Evolutionary conservation across 2,329 filamentous ascomycete species (phyloP).

Genomic region (Karstenula rhodostoma): DNA sequence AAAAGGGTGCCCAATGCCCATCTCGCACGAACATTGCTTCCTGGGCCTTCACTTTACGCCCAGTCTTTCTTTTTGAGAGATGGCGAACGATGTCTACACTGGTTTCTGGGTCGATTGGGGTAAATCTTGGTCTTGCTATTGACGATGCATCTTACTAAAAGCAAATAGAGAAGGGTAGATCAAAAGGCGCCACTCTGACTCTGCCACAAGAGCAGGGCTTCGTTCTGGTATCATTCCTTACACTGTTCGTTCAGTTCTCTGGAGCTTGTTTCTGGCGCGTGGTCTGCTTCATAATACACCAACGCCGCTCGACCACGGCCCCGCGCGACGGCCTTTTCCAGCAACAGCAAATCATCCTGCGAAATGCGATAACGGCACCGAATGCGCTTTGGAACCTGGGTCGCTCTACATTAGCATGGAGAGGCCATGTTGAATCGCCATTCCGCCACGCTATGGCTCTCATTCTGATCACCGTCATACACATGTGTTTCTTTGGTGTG

Average conservation of each 20-base stretch:
- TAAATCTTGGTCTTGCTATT: background rate
- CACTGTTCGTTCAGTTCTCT: conserved; percentile 30
- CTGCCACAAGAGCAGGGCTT: conserved; percentile 22
- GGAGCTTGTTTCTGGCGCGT: conserved; percentile 32
- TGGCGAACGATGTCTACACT: conserved; percentile 19
- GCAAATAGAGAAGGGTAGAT: conserved; percentile 22
- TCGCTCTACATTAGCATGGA: conserved; percentile 24
- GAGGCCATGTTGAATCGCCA: conserved; percentile 19
- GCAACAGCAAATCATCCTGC: conserved; percentile 33
- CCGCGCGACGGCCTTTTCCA: conserved; percentile 30
- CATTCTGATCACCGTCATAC: conserved; percentile 18
- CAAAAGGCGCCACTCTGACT: conserved; percentile 29
- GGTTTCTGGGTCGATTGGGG: conserved; percentile 30
- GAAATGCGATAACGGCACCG: conserved; percentile 30
- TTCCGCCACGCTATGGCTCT: conserved; percentile 20
- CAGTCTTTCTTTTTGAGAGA: background rate
- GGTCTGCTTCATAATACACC: conserved; percentile 31
- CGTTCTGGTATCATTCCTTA: conserved; percentile 30
- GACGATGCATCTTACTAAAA: background rate
- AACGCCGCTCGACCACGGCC: conserved; percentile 24
- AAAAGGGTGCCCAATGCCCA: conserved; percentile 3
- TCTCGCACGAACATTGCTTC: background rate
- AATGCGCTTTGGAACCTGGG: conserved; percentile 27
- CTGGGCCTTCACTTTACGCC: no score
- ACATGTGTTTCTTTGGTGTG: conserved; percentile 26